phyloP scores from a whole-genome alignment of 257 asterid genomes.

The Scutellaria minor region DNA sequence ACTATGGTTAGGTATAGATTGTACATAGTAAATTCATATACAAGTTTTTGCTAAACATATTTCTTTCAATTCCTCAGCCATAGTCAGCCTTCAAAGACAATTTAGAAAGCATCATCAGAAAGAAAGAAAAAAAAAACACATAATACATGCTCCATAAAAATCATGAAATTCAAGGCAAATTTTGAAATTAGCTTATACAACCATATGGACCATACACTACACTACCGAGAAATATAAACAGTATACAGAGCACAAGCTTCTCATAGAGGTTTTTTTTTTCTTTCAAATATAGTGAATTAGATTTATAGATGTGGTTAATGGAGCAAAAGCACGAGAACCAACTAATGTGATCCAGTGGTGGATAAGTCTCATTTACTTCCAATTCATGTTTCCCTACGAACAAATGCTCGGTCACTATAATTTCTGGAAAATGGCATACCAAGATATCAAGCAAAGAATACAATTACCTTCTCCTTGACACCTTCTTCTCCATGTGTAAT shows the following conservation, averaged over 20 bases:
- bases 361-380: neutral
- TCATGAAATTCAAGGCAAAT: neutral
- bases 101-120: neutral
- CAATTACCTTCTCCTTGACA: constrained; percentile 75
- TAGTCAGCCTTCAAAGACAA: neutral
- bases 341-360: neutral
- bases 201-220: neutral
- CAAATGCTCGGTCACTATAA: no score
- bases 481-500: constrained; percentile 62
- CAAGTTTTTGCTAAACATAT: neutral
- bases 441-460: constrained; percentile 7
- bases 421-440: neutral
- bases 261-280: no score
- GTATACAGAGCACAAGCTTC: neutral
- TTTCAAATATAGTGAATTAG: neutral
- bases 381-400: no score
- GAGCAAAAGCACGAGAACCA: neutral
- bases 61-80: neutral
- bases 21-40: neutral
- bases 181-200: neutral
- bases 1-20: neutral
- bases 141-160: neutral
- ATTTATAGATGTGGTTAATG: neutral
- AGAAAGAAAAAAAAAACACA: neutral
- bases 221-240: neutral